These are phyloP conservation scores for Trypanosoma brucei DNA, from an alignment of 208 protist genomes.

Conservation along the genomic window DNA sequence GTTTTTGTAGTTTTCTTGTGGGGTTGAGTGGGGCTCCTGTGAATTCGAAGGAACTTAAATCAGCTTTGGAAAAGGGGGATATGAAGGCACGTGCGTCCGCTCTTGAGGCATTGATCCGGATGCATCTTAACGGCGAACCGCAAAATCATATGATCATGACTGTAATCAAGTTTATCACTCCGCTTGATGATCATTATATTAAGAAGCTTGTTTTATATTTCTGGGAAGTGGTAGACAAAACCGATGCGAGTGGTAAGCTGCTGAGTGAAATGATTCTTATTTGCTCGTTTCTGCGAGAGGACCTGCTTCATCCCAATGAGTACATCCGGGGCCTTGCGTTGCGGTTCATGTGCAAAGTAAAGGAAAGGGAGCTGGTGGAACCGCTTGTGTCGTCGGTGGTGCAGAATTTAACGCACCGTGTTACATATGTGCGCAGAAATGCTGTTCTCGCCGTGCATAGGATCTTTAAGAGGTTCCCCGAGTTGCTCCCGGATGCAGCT, in stretches of 20 bases:
- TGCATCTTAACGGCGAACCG: slow-evolving; percentile 94
- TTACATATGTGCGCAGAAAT: slow-evolving; percentile 96
- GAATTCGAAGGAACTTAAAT: slow-evolving; percentile 83
- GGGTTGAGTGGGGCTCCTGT: slow-evolving; percentile 29
- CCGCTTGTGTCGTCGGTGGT: slow-evolving; percentile 94
- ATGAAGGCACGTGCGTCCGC: slow-evolving; percentile 74
- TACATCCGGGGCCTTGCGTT: slow-evolving; percentile 97
- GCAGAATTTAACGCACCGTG: slow-evolving; percentile 92
- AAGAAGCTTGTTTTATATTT: slow-evolving; percentile 98
- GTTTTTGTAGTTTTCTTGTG: slow-evolving; percentile 66
- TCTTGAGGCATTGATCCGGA: slow-evolving; percentile 90
- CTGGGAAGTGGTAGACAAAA: slow-evolving; percentile 97
- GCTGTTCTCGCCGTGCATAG: slow-evolving; percentile 95
- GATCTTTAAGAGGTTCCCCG: slow-evolving; percentile 92
- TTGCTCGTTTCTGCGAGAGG: slow-evolving; percentile 94
- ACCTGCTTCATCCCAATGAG: slow-evolving; percentile 98
- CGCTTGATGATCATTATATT: slow-evolving; percentile 87
- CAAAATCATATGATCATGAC: slow-evolving; percentile 96
- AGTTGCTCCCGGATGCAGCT: slow-evolving; percentile 96
- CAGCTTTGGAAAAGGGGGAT: slow-evolving; percentile 87
- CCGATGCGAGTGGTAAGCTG: slow-evolving; percentile 92
- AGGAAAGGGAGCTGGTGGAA: slow-evolving; percentile 95
- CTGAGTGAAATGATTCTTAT: slow-evolving; percentile 97
- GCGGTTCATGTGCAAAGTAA: slow-evolving; percentile 97
- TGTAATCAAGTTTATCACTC: slow-evolving; percentile 95